Base-by-base conservation (phyloP, 257 asterid species). In the Fraxinus pennsylvanica region DNA sequence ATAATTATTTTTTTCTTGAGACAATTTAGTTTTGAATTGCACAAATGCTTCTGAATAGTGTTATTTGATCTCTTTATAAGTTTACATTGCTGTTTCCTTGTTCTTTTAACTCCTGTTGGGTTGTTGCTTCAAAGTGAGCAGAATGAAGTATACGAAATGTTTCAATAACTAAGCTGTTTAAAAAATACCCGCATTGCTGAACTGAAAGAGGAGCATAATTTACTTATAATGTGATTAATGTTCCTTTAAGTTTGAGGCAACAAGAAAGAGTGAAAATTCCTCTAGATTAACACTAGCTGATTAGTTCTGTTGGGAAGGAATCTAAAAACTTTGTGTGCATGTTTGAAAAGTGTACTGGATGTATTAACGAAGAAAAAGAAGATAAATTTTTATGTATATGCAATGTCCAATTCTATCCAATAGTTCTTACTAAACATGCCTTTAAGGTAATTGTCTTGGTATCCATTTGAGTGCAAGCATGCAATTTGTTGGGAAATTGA, bases 251-350 rank as follows among this genome's bases (percentile, higher is more conserved):
- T 9, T 57, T 43, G 80, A 81, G 78, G 68, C 66, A 4, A 57
- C 3, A 10, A n/a, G 73, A 17, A 63, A 63, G 10, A 33, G n/a
- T 43, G 35, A 14, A n/a, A 45, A 73, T 75, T 21, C 14, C 27
- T 9, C 39, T 78, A 43, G 73, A 71, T 71, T 65, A 36, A 69
- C 52, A 69, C 13, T 4, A 70, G 68, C 25, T 39, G 52, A 30
- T 68, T 30, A 50, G 27, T 68, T 68, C 54, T 19, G 22, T 13
- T 8, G 45, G 3, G 1, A 17, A 15, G 1, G 22, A 52, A 15
- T 9, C 33, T 7, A 61, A 22, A 61, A 61, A 8, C 15, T 25
- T 61, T 61, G 2, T 3, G 6, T 0, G 2, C 17, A 19, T 30
- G 12, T 22, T 63, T 25, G 19, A 0, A 0, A 21, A 59, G 68